Conservation (phyloP, 1,284 basidiomycete species). For the Rhodotorula sp. region DNA sequence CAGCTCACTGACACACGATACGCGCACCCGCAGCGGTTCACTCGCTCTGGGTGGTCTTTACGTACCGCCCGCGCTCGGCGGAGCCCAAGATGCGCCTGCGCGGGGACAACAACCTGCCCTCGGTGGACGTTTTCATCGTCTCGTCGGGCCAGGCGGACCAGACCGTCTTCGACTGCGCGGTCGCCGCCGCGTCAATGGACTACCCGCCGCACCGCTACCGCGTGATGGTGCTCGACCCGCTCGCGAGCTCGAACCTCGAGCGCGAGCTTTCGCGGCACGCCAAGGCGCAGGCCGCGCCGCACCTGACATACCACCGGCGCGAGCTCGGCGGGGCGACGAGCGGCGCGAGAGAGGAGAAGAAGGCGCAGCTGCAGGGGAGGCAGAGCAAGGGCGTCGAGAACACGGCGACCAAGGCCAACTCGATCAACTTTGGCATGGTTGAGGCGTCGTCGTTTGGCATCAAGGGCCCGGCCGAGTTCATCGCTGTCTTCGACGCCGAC, state of each 20-base stretch:
- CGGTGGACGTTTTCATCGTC: conserved; percentile 46
- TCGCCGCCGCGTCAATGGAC: conserved; percentile 46
- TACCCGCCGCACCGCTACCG: conserved; percentile 47
- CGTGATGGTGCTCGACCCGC: conserved; percentile 47
- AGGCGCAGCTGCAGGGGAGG: not conserved
- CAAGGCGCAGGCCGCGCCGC: conserved; percentile 43
- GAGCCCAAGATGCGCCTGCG: conserved; percentile 42
- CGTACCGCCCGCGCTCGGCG: conserved; percentile 28
- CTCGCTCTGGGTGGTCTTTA: conserved; percentile 33
- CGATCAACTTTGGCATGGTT: conserved; percentile 46
- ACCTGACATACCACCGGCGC: conserved; percentile 46
- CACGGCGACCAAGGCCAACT: conserved; percentile 37
- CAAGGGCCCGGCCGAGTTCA: conserved; percentile 45
- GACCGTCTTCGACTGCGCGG: conserved; percentile 45
- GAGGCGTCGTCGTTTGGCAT: conserved; percentile 42
- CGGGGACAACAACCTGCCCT: conserved; percentile 45
- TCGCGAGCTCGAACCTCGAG: conserved; percentile 36
- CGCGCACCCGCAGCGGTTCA: conserved; percentile 22
- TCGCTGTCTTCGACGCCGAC: conserved; percentile 46
- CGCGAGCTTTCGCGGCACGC: conserved; percentile 39
- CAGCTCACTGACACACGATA: not conserved
- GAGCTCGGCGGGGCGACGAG: conserved; percentile 9
- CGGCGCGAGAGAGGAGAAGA: conserved; percentile 7
- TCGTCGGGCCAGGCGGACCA: conserved; percentile 44
- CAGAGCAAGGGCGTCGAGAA: conserved; percentile 8